Evolutionary conservation across 202 grass and related monocot genomes (phyloP), one percentile per base, ranked within the genome.

Genomic region (Dendrocalamus latiflorus): DNA sequence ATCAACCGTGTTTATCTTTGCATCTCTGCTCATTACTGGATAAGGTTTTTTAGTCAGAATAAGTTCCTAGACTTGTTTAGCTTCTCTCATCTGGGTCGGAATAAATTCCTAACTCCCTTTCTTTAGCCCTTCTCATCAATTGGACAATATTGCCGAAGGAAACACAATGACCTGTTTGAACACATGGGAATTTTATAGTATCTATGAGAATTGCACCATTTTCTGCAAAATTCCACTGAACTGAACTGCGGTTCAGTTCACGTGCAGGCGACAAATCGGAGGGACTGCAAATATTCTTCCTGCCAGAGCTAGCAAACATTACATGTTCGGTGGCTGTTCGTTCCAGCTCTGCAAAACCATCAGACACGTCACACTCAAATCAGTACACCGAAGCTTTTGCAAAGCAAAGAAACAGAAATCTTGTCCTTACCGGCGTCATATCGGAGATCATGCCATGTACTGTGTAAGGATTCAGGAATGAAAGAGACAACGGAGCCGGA

Each of bases 371-470:
- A 77, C 30, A 30, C 30, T 30, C 47, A 48, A 39, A 75, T 71
- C 34, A 48, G 30, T 61, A 59, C 71, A 76, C 61, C 30, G 67
- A 57, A 68, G 51, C n/a, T 76, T 56, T 70, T 59, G 68, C 75
- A 65, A 43, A 16, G 45, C 43, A 57, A 57, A 56, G 71, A 69
- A 85, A 70, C 76, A 89, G 71, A 81, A 62, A 70, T 14, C 73
- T 67, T 78, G 83, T 86, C 83, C 88, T 74, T 62, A 53, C 78
- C 78, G 67, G 59, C 78, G 83, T 90, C 88, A 83, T 70, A 38
- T 86, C 78, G 42, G 57, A 8, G 83, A 57, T 63, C 82, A 24
- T 30, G 64, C 74, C 81, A 72, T 28, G 20, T 39, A 73, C 26
- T 39, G 60, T 77, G 24, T 6, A 75, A 24, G 26, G 68, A 30